Base-by-base conservation (phyloP, 2,329 filamentous ascomycete genomes). In the Hortaea sp. region DNA sequence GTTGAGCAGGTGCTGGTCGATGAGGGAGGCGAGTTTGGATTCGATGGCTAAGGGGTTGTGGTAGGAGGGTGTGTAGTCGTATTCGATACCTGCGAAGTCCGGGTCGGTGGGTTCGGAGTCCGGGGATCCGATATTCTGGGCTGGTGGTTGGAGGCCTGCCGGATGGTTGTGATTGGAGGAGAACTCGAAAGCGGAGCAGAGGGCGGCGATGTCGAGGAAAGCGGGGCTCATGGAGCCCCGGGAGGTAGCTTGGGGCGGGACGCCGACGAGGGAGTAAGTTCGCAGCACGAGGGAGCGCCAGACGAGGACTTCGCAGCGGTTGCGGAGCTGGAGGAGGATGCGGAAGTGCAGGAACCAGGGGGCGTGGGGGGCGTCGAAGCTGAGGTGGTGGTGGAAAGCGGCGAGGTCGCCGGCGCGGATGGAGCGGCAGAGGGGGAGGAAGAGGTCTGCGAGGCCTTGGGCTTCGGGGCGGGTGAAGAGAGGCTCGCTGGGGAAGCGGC, bases 261-360 rank as follows among this genome's bases (percentile, higher is more conserved):
- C 76, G 52, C 89, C 92, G 11, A 79, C 85, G 9, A 92, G 72
- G 7, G 90, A 68, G 63, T 94, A 95, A 0, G 82, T 79, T 53
- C 81, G 83, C 29, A 88, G 79, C 12, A 84, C 78, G 5, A 97
- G 75, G 1, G 84, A 85, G 10, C 90, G 81, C 88, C 88, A 95
- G 9, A 94, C 78, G 2, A 94, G 72, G 1, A 87, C 79, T 46
- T 92, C 84, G 48, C 89, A 82, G 44, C 87, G 79, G 58, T 86
- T 85, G 3, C 80, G 76, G 7, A 95, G 71, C 10, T 84, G 80
- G 5, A 94, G 74, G 20, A 94, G 76, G 28, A 95, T 75, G 1
- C 85, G 82, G 61, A 82, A 84, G 35, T 77, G 74, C 29, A 87
- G 78, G 48, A 95, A 82, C 82, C 86, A 95, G 41, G 75, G 66